A percentile compares a stretch with the other conserved stretches of the same genome.
Evolutionary conservation across 345 rosid species (phyloP).

Genomic region (Rhodomyrtus tomentosa): DNA sequence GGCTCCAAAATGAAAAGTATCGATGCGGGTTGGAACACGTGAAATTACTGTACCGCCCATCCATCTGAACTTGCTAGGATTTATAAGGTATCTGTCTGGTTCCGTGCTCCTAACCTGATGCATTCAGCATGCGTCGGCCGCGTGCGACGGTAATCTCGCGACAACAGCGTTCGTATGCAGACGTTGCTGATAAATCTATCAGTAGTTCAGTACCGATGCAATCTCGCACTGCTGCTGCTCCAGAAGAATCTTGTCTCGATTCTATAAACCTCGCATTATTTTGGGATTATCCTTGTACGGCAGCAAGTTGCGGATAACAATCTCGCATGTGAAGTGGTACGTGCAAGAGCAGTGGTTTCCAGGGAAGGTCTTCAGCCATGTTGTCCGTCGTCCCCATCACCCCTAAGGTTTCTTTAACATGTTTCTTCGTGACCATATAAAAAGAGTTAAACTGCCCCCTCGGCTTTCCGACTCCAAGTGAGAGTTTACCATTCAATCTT

Average conservation of each 20-base stretch:
- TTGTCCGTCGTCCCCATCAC: not conserved
- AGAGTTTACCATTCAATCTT: not conserved
- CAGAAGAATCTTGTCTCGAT: not conserved
- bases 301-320: not conserved
- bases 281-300: not conserved
- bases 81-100: not conserved
- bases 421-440: not conserved
- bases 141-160: not conserved
- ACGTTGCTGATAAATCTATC: not conserved
- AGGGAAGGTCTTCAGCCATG: not conserved
- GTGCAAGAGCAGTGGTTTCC: not conserved
- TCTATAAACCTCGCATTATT: not conserved
- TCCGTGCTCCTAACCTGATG: not conserved
- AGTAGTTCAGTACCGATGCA: not conserved
- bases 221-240: not conserved
- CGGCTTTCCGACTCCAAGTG: not conserved
- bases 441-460: not conserved
- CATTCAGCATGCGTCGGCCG: fast-evolving
- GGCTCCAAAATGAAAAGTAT: too few species aligned
- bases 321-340: not conserved
- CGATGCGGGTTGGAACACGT: not conserved
- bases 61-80: not conserved
- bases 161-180: not conserved
- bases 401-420: not conserved
- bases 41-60: not conserved